These are phyloP conservation scores for Gracilaria vermiculophylla DNA, from an alignment of 23 red algal species.

Conservation along the genomic window DNA sequence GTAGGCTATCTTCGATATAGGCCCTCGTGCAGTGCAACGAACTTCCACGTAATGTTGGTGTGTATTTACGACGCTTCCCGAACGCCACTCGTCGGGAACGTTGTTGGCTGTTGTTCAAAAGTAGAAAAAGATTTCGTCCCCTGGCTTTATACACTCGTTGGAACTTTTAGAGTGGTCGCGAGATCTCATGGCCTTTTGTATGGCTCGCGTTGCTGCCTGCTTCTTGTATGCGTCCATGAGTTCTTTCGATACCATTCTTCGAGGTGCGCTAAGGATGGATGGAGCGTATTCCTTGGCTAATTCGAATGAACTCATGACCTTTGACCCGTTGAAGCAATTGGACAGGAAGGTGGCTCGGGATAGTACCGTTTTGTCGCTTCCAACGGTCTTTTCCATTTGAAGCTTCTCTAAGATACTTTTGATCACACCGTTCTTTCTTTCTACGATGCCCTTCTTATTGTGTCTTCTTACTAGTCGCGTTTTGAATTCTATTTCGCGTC, in stretches of 20 bases:
- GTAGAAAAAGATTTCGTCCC: conserved; percentile 1
- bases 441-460: conserved; percentile 31
- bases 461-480: background rate
- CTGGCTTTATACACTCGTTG: background rate
- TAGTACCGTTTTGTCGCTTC: background rate
- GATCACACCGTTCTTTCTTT: conserved; percentile 22
- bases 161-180: background rate
- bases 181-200: background rate
- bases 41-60: background rate
- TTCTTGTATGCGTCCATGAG: conserved; percentile 1
- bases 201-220: conserved; percentile 1
- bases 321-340: background rate
- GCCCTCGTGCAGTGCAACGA: background rate
- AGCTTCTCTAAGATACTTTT: conserved; percentile 17
- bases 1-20: conserved; percentile 8
- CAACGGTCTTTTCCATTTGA: background rate
- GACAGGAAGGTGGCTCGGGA: background rate
- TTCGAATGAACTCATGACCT: too few relatives aligned
- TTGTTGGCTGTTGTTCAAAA: too few relatives aligned
- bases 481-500: background rate
- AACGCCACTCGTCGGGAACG: conserved; percentile 7
- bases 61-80: background rate
- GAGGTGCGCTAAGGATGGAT: background rate
- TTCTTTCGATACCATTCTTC: background rate
- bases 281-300: conserved; percentile 14